Evolutionary conservation across 1,139 yeast genomes (phyloP), one percentile per base, ranked within the genome.

Genomic region (Magnusiomyces sp.): DNA sequence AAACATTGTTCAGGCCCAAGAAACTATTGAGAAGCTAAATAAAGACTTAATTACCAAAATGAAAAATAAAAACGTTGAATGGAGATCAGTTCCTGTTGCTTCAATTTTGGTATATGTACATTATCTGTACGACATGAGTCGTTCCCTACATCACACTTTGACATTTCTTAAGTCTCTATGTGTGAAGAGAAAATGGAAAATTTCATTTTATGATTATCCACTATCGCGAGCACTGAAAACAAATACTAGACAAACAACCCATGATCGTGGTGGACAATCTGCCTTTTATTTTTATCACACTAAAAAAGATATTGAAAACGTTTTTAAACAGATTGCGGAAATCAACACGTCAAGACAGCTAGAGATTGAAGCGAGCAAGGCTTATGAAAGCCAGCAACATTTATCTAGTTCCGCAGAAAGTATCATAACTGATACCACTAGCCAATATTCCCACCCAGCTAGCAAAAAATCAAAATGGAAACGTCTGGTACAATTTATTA

Each of bases 211-310:
- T 1, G 62, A 62, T 27, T 72, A 74, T 53, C 75, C 78, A 1
- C 52, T 71, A 5, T 45, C 57, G 3, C 62, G 76, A 47, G 73
- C 76, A 0, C 52, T 75, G 16, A 64, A 66, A 49, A 64, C 75
- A 40, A 55, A 72, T 20, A 71, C 76, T 0, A 60, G 59, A 33
- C 75, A 70, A 50, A 72, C 74, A 52, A 61, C 71, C 4, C 67
- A 70, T 42, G 79, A 75, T 58, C 71, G 73, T 52, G 79, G 79
- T 27, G 73, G 75, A 1, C 71, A 71, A 38, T 65, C 69, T 19
- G 71, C 73, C 5, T 65, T 69, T 23, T 68, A 70, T 46, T 74
- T 73, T 53, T 67, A 65, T 50, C 74, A 71, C 48, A 66, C 73
- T 1, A 69, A 70, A 48, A 50, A 62, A 13, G 79, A 73, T 47